Evolutionary conservation across 768 basidiomycete species (phyloP).

Genomic region (Obba rivulosa): DNA sequence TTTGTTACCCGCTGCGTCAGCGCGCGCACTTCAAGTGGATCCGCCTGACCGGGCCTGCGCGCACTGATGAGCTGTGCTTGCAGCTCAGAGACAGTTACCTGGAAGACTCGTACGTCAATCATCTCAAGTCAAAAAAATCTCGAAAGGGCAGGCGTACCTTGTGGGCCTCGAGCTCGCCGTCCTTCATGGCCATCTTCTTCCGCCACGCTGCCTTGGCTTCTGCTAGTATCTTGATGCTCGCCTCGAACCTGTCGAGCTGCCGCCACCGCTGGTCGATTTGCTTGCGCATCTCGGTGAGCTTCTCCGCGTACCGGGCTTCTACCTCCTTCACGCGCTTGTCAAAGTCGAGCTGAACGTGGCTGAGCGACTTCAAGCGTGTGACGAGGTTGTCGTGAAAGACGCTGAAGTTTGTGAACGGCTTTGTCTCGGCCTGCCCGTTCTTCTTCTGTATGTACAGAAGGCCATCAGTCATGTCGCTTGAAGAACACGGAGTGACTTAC

Average conservation of each 20-base stretch:
- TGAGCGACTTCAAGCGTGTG: slow-evolving; percentile 77
- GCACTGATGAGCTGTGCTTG: slow-evolving; percentile 52
- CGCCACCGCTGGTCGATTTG: slow-evolving; percentile 87
- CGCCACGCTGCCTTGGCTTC: slow-evolving; percentile 84
- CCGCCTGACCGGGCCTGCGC: slow-evolving; percentile 47
- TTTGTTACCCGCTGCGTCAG: slow-evolving; percentile 71
- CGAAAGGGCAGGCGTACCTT: slow-evolving; percentile 39
- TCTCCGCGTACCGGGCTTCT: slow-evolving; percentile 68
- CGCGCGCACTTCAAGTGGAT: slow-evolving; percentile 66
- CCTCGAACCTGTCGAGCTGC: slow-evolving; percentile 90
- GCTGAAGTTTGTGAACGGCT: slow-evolving; percentile 89
- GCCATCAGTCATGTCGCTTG: not conserved
- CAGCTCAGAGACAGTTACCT: slow-evolving; percentile 75
- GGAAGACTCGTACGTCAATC: slow-evolving; percentile 21
- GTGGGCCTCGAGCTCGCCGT: slow-evolving; percentile 84
- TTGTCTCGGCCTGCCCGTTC: slow-evolving; percentile 71
- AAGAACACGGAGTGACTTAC: slow-evolving; percentile 38
- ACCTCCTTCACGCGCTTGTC: slow-evolving; percentile 80
- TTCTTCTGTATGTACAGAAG: slow-evolving; percentile 51
- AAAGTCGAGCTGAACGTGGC: slow-evolving; percentile 80
- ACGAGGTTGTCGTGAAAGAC: slow-evolving; percentile 95
- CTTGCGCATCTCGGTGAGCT: slow-evolving; percentile 72
- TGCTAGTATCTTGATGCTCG: slow-evolving; percentile 72
- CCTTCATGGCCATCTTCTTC: slow-evolving; percentile 72
- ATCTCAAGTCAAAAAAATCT: not conserved